Evolutionary conservation across 2,329 filamentous ascomycete species (phyloP).

Genomic region (Neobulgaria alba): DNA sequence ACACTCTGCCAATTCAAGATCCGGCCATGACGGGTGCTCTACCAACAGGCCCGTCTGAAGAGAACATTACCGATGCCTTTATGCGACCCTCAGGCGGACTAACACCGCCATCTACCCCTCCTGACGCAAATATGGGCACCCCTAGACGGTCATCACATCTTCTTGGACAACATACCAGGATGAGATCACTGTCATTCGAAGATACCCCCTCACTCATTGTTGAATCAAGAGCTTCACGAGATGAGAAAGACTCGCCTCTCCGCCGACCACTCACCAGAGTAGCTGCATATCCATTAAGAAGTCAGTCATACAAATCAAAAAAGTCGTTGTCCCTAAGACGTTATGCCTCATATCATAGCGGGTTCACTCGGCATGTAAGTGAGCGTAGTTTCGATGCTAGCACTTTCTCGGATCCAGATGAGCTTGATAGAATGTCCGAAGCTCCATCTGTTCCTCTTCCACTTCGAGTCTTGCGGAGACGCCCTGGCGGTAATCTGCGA

Average conservation of each 20-base stretch:
- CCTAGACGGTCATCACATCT: conserved; percentile 48
- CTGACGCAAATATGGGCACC: conserved; percentile 36
- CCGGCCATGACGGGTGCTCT: conserved; percentile 40
- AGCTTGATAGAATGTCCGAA: conserved; percentile 38
- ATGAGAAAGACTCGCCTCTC: conserved; percentile 19
- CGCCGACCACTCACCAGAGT: conserved; percentile 16
- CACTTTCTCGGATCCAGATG: conserved; percentile 46
- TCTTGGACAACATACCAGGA: conserved; percentile 35
- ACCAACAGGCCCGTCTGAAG: conserved; percentile 38
- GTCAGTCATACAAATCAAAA: conserved; percentile 35
- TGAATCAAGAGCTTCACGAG: conserved; percentile 18
- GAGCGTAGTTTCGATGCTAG: conserved; percentile 55
- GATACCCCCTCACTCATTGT: conserved; percentile 22
- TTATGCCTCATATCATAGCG: conserved; percentile 53
- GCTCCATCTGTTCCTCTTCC: conserved; percentile 41
- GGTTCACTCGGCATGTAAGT: conserved; percentile 40
- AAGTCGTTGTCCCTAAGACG: conserved; percentile 45
- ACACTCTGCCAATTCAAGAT: conserved; percentile 42
- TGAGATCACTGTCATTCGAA: conserved; percentile 24
- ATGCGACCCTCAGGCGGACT: conserved; percentile 41
- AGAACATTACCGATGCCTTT: conserved; percentile 45
- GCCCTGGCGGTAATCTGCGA: conserved; percentile 67
- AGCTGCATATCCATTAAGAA: conserved; percentile 12
- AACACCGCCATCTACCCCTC: conserved; percentile 55
- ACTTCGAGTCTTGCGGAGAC: conserved; percentile 57